A percentile compares a stretch with the other conserved stretches of the same genome.
Evolutionary conservation across 306 rosid genomes (phyloP).

Genomic region (Cucumis sativus): DNA sequence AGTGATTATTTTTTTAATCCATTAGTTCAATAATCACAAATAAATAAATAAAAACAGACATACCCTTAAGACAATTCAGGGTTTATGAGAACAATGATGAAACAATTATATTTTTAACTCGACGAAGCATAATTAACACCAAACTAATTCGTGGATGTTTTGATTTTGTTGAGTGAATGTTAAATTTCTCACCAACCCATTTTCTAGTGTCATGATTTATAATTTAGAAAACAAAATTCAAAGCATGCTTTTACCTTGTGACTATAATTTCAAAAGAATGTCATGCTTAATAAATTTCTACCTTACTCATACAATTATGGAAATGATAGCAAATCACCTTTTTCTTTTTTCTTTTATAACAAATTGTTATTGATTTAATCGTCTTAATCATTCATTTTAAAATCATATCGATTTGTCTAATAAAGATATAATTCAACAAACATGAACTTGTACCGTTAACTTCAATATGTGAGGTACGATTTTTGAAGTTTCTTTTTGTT

Average conservation of each 20-base stretch:
- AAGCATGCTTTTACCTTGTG: background rate
- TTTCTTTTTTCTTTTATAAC: too few relatives aligned
- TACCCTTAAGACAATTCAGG: too few relatives aligned
- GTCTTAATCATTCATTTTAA: too few relatives aligned
- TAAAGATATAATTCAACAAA: too few relatives aligned
- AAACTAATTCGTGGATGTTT: background rate
- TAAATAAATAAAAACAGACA: too few relatives aligned
- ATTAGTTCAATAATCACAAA: too few relatives aligned
- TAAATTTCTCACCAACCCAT: conserved; percentile 2
- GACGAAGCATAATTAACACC: background rate
- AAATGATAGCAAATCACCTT: background rate
- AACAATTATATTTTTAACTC: background rate
- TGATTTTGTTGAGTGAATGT: background rate
- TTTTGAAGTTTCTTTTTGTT: too few relatives aligned
- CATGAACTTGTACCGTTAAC: too few relatives aligned
- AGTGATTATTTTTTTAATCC: too few relatives aligned
- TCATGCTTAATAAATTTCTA: background rate
- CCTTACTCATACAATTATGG: background rate
- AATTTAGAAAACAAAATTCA: background rate
- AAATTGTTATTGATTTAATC: background rate
- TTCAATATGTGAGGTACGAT: too few relatives aligned
- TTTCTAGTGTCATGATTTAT: background rate
- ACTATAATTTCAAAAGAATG: background rate
- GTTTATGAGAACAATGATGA: background rate
- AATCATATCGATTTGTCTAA: too few relatives aligned